Evolutionary conservation across 805 yeast genomes (phyloP).

Genomic region (Cyberlindnera mycetangii): DNA sequence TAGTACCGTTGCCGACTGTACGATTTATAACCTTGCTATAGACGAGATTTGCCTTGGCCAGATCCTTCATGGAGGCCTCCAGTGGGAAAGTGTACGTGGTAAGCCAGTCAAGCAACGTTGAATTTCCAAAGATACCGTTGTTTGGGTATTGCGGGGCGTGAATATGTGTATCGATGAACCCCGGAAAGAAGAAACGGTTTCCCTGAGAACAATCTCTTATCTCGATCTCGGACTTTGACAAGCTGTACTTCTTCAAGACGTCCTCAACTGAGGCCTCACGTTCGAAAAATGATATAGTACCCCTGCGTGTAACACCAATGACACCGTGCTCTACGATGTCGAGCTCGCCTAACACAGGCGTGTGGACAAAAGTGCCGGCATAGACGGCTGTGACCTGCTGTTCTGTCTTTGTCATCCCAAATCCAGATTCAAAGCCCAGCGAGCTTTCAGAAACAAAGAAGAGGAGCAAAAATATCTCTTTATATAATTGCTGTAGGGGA

Average conservation of each 20-base stretch:
- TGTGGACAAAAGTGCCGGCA: conserved; percentile 72
- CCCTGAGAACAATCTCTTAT: conserved; percentile 35
- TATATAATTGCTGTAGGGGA: too few relatives aligned
- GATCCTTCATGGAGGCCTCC: conserved; percentile 63
- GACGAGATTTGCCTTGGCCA: conserved; percentile 52
- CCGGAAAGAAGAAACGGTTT: conserved; percentile 69
- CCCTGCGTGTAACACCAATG: conserved; percentile 55
- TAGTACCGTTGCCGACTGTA: conserved; percentile 80
- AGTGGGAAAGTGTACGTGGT: conserved; percentile 84
- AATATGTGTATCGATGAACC: conserved; percentile 78
- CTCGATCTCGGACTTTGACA: conserved; percentile 28
- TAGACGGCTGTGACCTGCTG: conserved; percentile 36
- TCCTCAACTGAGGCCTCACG: conserved; percentile 3
- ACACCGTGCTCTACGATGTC: conserved; percentile 55
- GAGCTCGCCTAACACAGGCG: conserved; percentile 56
- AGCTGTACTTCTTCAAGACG: conserved; percentile 10
- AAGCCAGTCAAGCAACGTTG: conserved; percentile 88
- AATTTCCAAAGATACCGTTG: conserved; percentile 77
- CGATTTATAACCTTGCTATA: conserved; percentile 66
- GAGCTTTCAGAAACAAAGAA: too few relatives aligned
- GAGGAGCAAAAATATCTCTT: too few relatives aligned
- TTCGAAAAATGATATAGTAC: conserved; percentile 31
- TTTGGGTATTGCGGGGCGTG: conserved; percentile 87
- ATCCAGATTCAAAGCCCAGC: background rate
- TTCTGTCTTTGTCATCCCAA: conserved; percentile 7